Base-by-base conservation (phyloP, 2,329 filamentous ascomycete species). In the Teratosphaeria viscida region DNA sequence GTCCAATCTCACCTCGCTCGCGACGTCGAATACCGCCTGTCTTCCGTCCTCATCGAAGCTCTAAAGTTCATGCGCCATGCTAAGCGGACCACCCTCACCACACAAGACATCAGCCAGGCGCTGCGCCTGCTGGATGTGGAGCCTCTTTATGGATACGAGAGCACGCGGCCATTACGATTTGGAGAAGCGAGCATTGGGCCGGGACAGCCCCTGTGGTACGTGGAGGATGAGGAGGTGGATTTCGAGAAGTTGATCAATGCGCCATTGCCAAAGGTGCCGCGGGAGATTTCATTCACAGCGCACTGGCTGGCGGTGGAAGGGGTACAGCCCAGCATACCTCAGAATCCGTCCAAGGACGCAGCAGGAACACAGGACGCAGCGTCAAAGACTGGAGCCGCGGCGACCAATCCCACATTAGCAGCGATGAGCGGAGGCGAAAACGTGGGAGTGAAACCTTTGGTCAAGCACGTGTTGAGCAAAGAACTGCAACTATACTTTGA, bases 171-270 rank as follows among this genome's bases (percentile, higher is more conserved):
- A 29, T 77, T 99, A 68, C 84, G 89, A 58, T 99, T 95, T 71
- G 94, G 94, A 57, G 94, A 99, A 75, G 94, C 94, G 2, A 95
- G 89, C 60, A 79, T 99, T 62, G 94, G 94, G 0, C 91, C 92
- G 14, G 92, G 92, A 10, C 94, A 99, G 75, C 91, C 92, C 57
- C 78, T 99, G 26, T 99, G 92, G 75, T 99, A 99, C 73, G 88
- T 99, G 43, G 94, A 99, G 71, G 94, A 99, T 72, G 94, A 99
- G 71, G 94, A 99, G 78, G 87, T 97, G 58, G 94, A 99, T 75
- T 97, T 99, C 71, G 94, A 99, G 78, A 97, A 97, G 79, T 79
- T 99, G 66, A 96, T 99, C 73, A 99, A 99, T 76, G 91, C 91
- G 64, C 90, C 94, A 4, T 76, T 99, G 65, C 94, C 94, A 29